Evolutionary conservation across 345 rosid genomes (phyloP), one percentile per base, ranked within the genome.

Genomic region (Rhodomyrtus tomentosa): DNA sequence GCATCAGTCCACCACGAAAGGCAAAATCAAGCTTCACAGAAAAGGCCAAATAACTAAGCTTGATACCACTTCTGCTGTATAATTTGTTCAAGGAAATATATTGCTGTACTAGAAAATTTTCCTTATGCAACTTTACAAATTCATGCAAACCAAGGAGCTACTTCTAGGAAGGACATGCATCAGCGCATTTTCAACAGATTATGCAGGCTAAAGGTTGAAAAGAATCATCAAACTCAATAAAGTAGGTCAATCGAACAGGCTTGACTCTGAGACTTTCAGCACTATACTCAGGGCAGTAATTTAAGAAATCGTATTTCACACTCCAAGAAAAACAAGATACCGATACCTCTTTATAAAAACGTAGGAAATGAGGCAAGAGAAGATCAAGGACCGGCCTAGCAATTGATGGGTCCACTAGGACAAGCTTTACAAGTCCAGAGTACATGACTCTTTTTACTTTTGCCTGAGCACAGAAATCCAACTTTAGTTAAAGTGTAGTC

Each of bases 301-400:
- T 68, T 68, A 36, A 68, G 24, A 68, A 68, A 68, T 32, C 76
- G 9, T 21, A 32, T 16, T 18, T 32, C 76, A 50, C 36, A 0
- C 15, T 81, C 82, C 42, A 16, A 45, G 40, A 81, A 81, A 14
- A 49, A 50, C 29, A 20, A 83, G 68, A 83, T 22, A 55, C 40
- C 62, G 84, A 55, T 91, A 95, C 95, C 98, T 95, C 93, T 87
- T 88, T 90, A 88, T 87, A 93, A 90, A 91, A 93, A 55, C 81
- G 89, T 68, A 93, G 91, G 87, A 95, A 95, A 84, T 94, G 98
- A 88, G 98, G 96, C 91, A 90, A 88, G 82, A 95, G 95, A 88
- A 95, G 91, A 89, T 95, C 96, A 82, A 94, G 81, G 84, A 93
- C 93, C 62, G 91, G 88, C 85, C 88, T 86, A 54, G 90, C 93